Evolutionary conservation across 202 grass and related monocot genomes (phyloP), one percentile per base, ranked within the genome.

Genomic region (Miscanthus sacchariflorus): DNA sequence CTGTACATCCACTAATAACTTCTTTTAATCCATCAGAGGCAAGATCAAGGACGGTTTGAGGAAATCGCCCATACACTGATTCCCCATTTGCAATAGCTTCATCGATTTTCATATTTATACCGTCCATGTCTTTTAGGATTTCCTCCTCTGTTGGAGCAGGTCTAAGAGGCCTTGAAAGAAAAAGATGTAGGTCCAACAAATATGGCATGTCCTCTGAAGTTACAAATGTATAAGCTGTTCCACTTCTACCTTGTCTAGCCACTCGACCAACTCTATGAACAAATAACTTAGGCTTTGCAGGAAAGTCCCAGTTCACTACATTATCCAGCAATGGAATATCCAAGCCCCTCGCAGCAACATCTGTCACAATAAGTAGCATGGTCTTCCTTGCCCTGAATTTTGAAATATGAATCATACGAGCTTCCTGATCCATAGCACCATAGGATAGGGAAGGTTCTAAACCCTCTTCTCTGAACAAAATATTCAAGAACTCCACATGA

Each of bases 321-420:
- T 99, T 99, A 86, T 99, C 97, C 88, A 99, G 93, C 88, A 99
- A 86, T 7, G 97, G 94, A 82, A 99, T 99, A 92, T 99, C 97
- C 77, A 99, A 80, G 39, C 97, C 97, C 83, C 97, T 95, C 33
- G 94, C 92, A 88, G 97, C 97, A 93, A 99, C 91, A 89, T 99
- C 97, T 84, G 97, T 99, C 77, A 99, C 97, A 82, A 99, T 96
- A 71, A 99, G 90, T 46, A 99, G 63, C 97, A 96, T 99, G 13
- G 94, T 91, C 83, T 96, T 96, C 69, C 91, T 91, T 80, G 94
- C 88, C 83, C 94, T 95, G 88, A 96, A 99, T 81, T 68, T 96
- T 10, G 91, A 91, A 89, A 96, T 93, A 77, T 99, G 92, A 70
- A 96, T 95, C 85, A 89, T 96, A 70, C 88, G 93, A 42, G 97